phyloP scores from a whole-genome alignment of 2,329 filamentous ascomycete genomes.

The Ascochyta rabiei region DNA sequence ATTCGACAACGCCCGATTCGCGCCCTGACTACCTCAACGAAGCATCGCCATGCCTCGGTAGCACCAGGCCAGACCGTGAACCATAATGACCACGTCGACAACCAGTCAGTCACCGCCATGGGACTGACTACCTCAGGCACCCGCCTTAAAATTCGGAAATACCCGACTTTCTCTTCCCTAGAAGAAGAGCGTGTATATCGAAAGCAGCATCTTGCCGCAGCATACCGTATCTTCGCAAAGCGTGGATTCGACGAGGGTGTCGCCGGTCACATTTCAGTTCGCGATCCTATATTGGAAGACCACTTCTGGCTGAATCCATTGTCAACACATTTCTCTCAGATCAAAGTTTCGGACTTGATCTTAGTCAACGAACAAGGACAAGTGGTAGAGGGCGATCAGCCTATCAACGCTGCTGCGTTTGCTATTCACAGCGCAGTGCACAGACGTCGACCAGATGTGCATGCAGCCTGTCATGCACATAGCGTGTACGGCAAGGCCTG shows the following conservation, averaged over 20 bases:
- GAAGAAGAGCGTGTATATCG: slow-evolving; percentile 52
- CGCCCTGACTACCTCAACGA: slow-evolving; percentile 20
- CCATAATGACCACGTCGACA: slow-evolving; percentile 47
- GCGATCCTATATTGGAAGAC: slow-evolving; percentile 43
- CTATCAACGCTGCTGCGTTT: slow-evolving; percentile 56
- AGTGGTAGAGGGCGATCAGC: slow-evolving; percentile 49
- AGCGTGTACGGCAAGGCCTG: slow-evolving; percentile 56
- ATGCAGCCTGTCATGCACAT: slow-evolving; percentile 54
- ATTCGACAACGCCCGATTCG: not conserved
- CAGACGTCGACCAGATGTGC: slow-evolving; percentile 44
- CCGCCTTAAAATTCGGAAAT: slow-evolving; percentile 54
- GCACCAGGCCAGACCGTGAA: slow-evolving; percentile 32
- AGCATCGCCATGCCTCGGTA: slow-evolving; percentile 22
- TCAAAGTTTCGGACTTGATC: slow-evolving; percentile 51
- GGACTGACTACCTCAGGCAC: slow-evolving; percentile 55
- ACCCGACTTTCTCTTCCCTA: slow-evolving; percentile 48
- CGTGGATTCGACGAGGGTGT: slow-evolving; percentile 51
- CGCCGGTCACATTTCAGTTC: slow-evolving; percentile 55
- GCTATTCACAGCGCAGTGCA: slow-evolving; percentile 55
- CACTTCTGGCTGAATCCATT: slow-evolving; percentile 53
- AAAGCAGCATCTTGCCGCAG: slow-evolving; percentile 55
- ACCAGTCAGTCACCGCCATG: slow-evolving; percentile 53
- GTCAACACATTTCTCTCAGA: slow-evolving; percentile 53
- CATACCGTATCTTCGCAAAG: slow-evolving; percentile 49
- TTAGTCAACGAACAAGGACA: slow-evolving; percentile 52